These are phyloP conservation scores for Zygosaccharomyces kombuchaensis DNA, from an alignment of 805 yeast genomes.

Conservation along the genomic window DNA sequence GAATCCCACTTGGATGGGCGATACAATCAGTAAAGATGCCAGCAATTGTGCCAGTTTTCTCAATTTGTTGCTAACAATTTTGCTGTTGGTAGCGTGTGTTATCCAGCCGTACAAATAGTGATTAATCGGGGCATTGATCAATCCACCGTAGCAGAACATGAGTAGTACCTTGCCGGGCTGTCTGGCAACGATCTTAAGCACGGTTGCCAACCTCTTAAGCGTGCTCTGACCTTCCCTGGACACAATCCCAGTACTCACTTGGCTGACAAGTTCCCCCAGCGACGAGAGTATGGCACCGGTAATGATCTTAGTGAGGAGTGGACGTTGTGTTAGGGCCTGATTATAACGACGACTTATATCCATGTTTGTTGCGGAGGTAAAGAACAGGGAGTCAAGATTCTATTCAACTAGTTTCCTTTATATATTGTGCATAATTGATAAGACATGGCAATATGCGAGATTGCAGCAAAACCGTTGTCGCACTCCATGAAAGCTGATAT, in stretches of 20 bases:
- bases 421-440: conserved; percentile 4
- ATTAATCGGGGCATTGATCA: conserved; percentile 24
- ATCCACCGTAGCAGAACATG: conserved; percentile 24
- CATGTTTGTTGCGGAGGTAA: background rate
- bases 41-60: conserved; percentile 19
- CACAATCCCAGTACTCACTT: conserved; percentile 11
- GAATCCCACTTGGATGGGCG: conserved; percentile 22
- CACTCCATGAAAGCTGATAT: background rate
- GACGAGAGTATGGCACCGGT: conserved; percentile 23
- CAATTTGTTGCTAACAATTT: conserved; percentile 9
- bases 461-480: background rate
- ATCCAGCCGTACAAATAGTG: conserved; percentile 22
- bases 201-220: conserved; percentile 2
- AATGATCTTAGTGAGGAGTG: conserved; percentile 16
- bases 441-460: conserved; percentile 6
- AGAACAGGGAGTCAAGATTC: background rate
- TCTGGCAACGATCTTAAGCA: conserved; percentile 6
- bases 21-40: conserved; percentile 19
- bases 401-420: background rate
- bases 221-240: background rate
- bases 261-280: conserved; percentile 21
- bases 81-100: conserved; percentile 11
- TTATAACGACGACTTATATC: conserved; percentile 11
- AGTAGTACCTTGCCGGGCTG: conserved; percentile 13
- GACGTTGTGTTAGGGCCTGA: conserved; percentile 12